phyloP scores from a whole-genome alignment of 495 filamentous ascomycete genomes.

The Wilcoxina mikolae region DNA sequence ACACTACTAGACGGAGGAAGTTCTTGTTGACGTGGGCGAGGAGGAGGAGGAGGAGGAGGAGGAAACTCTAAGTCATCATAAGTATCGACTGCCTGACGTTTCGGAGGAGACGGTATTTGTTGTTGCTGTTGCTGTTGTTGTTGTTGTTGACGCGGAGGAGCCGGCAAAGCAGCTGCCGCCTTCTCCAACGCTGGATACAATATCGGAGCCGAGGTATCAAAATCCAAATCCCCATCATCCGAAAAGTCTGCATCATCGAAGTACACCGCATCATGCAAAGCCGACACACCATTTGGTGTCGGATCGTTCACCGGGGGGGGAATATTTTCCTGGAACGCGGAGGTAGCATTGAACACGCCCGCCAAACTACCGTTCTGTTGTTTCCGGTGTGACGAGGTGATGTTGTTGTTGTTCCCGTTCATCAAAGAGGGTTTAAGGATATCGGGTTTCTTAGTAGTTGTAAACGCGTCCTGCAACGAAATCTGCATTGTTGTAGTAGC shows the following conservation, averaged over 20 bases:
- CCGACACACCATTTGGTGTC: background rate
- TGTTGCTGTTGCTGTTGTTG: background rate
- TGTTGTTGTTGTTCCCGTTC: no score
- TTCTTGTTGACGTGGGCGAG: background rate
- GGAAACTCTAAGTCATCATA: background rate
- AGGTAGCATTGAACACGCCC: background rate
- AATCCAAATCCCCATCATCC: slow-evolving; percentile 49
- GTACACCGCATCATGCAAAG: slow-evolving; percentile 32
- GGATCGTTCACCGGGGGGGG: background rate
- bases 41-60: background rate
- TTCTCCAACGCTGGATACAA: slow-evolving; percentile 16
- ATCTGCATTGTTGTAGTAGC: background rate
- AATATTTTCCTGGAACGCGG: background rate
- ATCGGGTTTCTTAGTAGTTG: background rate
- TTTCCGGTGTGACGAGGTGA: no score
- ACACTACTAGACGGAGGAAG: slow-evolving; percentile 34
- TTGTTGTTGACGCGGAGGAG: background rate
- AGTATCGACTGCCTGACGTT: background rate
- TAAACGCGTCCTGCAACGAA: background rate
- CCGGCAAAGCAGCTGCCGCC: slow-evolving; percentile 2
- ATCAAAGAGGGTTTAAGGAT: background rate
- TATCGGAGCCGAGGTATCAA: slow-evolving; percentile 39
- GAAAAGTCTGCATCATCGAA: slow-evolving; percentile 55
- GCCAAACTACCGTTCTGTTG: background rate
- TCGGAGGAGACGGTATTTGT: background rate